These are phyloP conservation scores for Penicillium odoratum DNA, from an alignment of 495 filamentous ascomycete genomes.

Conservation along the genomic window DNA sequence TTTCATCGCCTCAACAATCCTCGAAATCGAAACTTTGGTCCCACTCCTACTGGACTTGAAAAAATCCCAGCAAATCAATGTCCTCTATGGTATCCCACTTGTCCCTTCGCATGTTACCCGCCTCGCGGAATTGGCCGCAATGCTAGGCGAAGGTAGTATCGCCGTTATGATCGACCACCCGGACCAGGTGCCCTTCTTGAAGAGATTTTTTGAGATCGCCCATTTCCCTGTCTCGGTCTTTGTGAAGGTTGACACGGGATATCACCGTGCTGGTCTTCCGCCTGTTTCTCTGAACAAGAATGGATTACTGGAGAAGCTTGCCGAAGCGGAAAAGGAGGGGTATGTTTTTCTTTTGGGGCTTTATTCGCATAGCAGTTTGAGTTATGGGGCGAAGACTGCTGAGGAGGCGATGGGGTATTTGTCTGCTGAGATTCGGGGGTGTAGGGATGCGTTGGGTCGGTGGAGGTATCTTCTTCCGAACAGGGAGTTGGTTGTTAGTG, in stretches of 20 bases:
- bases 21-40: conserved; percentile 69
- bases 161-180: conserved; percentile 74
- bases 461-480: conserved; percentile 32
- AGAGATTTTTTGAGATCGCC: conserved; percentile 35
- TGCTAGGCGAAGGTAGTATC: conserved; percentile 54
- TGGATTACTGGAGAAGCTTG: conserved; percentile 51
- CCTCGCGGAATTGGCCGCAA: conserved; percentile 50
- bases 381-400: conserved; percentile 56
- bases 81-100: conserved; percentile 77
- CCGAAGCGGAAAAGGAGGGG: conserved; percentile 36
- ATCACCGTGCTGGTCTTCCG: conserved; percentile 70
- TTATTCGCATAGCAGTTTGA: conserved; percentile 80
- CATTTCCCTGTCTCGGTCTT: conserved; percentile 55
- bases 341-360: conserved; percentile 58
- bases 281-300: conserved; percentile 51
- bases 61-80: conserved; percentile 55
- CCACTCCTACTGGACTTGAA: conserved; percentile 62
- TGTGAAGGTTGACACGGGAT: conserved; percentile 78
- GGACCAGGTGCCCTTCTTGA: conserved; percentile 54
- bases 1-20: conserved; percentile 74
- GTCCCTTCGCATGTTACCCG: conserved; percentile 60
- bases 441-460: conserved; percentile 48
- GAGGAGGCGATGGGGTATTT: conserved; percentile 59
- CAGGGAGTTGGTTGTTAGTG: conserved; percentile 60
- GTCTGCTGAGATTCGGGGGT: conserved; percentile 58